Base-by-base conservation (phyloP, 805 yeast species). In the Soucietia sequanensis region DNA sequence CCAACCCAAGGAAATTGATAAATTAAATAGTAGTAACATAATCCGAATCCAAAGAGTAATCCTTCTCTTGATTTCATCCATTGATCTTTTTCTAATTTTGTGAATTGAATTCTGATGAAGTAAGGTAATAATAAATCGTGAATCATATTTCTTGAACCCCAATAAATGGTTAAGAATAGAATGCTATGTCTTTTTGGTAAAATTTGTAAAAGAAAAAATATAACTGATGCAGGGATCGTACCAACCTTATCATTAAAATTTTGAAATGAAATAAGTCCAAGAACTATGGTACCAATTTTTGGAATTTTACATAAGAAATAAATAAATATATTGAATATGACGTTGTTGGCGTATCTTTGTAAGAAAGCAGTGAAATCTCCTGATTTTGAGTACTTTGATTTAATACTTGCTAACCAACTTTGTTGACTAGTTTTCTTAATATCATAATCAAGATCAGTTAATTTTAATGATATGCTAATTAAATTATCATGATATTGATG, bases 21-120 rank as follows among this genome's bases (percentile, higher is more conserved):
- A 35, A 76, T 52, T 31, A 75, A 50, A 35, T 59, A 42, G 43
- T 62, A 77, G 50, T 67, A 72, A 30, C 65, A 66, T 6, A 74
- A 48, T 3, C 81, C 77, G 43, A 77, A 77, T 5, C 82, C 83
- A 41, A 72, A 70, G 33, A 80, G 53, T 20, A 74, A 64, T 0
- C 82, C 83, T 35, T 73, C 76, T 25, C 84, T 62, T 10, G 77
- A 65, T 9, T 60, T 60, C 30, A 65, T 55, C 84, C 84, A 78
- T 34, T 60, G 66, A 12, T 62, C 55, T 27, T 62, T 60, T 34
- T 74, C 75, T n/a, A 55, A 43, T 4, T 48, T 49, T 4, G 68
- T 53, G 37, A 75, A 69, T 9, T 75, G 72, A 14, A 76, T 56
- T 9, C 72, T 56, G 7, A 60, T 46, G 50, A 78, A 73, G 49